Percentiles rank a stretch among this genome's conserved stretches.
phyloP scores from a whole-genome alignment of 1,284 basidiomycete genomes.

The Cutaneotrichosporon cavernicola region DNA sequence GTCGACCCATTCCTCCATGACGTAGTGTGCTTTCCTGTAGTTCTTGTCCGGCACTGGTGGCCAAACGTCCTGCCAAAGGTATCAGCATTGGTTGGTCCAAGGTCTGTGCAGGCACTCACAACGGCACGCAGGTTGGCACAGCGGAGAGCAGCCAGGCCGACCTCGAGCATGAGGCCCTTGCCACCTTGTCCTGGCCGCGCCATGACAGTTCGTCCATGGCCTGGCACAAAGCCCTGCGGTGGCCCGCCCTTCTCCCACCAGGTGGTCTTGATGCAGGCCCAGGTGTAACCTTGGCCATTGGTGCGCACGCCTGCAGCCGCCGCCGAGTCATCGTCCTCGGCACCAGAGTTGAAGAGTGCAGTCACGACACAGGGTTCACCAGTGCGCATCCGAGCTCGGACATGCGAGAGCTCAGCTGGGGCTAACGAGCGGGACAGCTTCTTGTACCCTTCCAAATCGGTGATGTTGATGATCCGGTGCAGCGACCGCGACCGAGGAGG shows the following conservation, averaged over 20 bases:
- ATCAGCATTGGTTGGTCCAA: constrained; percentile 7
- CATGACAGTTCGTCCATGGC: constrained; percentile 40
- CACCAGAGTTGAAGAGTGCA: constrained; percentile 62
- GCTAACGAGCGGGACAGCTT: constrained; percentile 71
- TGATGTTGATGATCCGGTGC: constrained; percentile 67
- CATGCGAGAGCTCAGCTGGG: constrained; percentile 66
- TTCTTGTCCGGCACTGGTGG: constrained; percentile 74
- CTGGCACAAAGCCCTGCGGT: constrained; percentile 49
- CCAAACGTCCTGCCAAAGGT: constrained; percentile 64
- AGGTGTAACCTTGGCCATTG: constrained; percentile 60
- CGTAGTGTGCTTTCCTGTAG: constrained; percentile 78
- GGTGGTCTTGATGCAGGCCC: constrained; percentile 65
- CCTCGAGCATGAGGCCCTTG: constrained; percentile 65
- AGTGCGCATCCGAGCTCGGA: constrained; percentile 65
- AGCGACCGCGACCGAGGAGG: constrained; percentile 56
- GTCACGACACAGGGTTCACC: constrained; percentile 68
- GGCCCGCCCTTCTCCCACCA: constrained; percentile 69
- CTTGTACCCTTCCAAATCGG: constrained; percentile 68
- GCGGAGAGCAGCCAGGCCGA: constrained; percentile 74
- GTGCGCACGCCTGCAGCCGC: constrained; percentile 40
- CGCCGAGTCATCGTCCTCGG: constrained; percentile 21
- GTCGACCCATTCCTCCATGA: constrained; percentile 73
- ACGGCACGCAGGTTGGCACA: constrained; percentile 71
- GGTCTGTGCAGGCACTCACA: constrained; percentile 25
- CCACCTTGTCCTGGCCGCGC: constrained; percentile 33